Conservation (phyloP, 1,139 yeast species). For the Yamadazyma jaroonii region DNA sequence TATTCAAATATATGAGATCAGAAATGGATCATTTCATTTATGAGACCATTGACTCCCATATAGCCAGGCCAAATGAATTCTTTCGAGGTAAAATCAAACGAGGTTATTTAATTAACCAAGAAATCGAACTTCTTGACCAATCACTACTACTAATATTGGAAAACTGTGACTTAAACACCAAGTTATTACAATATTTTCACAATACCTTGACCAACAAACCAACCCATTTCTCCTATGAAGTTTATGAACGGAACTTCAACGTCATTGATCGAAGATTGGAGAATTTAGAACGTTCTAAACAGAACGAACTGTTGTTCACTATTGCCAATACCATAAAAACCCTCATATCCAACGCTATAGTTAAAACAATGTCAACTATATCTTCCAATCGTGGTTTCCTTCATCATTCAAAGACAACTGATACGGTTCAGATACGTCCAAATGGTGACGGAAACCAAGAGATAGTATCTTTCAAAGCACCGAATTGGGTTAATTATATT, state of each 20-base stretch:
- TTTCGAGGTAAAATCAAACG: constrained; percentile 11
- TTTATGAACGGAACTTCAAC: constrained; percentile 5
- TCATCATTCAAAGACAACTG: background rate
- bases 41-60: constrained; percentile 1
- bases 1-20: constrained; percentile 11
- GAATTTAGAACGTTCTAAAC: background rate
- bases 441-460: background rate
- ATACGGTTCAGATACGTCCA: constrained; percentile 2
- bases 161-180: constrained; percentile 7
- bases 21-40: constrained; percentile 6
- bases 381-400: background rate
- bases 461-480: constrained; percentile 1
- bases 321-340: constrained; percentile 1
- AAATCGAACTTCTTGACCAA: constrained; percentile 7
- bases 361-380: constrained; percentile 2
- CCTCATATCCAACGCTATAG: constrained; percentile 1
- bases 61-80: constrained; percentile 12
- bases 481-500: constrained; percentile 9
- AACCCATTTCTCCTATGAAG: constrained; percentile 11
- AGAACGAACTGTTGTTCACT: background rate
- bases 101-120: constrained; percentile 9
- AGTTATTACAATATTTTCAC: constrained; percentile 4
- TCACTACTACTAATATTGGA: constrained; percentile 6
- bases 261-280: constrained; percentile 4
- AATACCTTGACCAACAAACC: constrained; percentile 6